phyloP scores from a whole-genome alignment of 2,329 filamentous ascomycete genomes.

The Celoporthe dispersa region DNA sequence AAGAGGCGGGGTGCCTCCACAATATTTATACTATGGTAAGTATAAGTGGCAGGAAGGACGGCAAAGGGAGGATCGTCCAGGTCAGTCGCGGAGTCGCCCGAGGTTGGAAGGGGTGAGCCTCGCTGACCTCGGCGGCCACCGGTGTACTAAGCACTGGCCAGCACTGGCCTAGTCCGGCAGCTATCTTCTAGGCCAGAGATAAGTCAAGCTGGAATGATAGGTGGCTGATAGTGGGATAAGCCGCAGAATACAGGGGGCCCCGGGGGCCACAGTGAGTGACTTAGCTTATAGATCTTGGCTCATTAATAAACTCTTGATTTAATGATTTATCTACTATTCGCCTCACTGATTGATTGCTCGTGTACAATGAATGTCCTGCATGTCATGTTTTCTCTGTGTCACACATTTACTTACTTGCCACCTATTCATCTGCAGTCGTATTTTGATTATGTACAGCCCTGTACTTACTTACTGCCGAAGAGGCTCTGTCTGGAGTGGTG shows the following conservation, averaged over 20 bases:
- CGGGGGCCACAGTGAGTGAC: no score
- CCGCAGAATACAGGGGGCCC: neutral
- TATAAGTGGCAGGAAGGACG: neutral
- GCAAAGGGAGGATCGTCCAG: neutral
- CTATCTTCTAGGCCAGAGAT: conserved; percentile 12
- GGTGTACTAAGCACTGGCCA: conserved; percentile 4
- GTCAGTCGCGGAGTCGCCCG: conserved; percentile 7
- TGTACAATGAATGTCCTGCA: neutral
- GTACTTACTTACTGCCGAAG: no score
- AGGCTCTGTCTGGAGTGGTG: no score
- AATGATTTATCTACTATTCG: neutral
- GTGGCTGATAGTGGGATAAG: conserved; percentile 1
- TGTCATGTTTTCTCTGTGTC: neutral
- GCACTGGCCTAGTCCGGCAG: conserved; percentile 17
- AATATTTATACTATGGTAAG: neutral
- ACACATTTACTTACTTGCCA: neutral
- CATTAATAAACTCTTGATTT: neutral
- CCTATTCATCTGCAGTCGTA: neutral
- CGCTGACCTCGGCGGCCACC: conserved; percentile 14
- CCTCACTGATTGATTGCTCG: neutral
- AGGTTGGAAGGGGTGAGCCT: neutral
- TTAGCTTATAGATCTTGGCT: neutral
- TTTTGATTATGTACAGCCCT: no score
- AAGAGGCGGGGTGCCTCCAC: neutral
- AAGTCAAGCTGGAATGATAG: conserved; percentile 8